Conservation (phyloP, 2,329 filamentous ascomycete species). For the Neurospora sp. region DNA sequence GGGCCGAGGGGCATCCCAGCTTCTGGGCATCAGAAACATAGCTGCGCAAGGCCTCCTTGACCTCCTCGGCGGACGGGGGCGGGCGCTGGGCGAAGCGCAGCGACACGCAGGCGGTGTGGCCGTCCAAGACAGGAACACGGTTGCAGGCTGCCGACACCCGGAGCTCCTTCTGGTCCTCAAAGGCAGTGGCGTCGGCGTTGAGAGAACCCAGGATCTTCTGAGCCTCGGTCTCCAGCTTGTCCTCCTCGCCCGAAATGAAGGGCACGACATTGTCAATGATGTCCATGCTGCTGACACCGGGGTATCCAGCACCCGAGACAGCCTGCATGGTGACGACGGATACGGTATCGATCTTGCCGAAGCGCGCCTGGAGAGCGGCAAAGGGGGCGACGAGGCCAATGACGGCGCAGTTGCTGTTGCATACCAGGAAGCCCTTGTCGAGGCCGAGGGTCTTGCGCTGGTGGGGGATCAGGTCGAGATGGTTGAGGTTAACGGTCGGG, state of each 20-base stretch:
- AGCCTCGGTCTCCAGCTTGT: constrained; percentile 91
- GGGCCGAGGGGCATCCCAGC: constrained; percentile 80
- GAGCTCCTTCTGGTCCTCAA: constrained; percentile 64
- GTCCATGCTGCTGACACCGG: constrained; percentile 87
- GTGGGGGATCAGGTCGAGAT: constrained; percentile 81
- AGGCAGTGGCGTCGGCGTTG: constrained; percentile 60
- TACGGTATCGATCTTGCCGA: constrained; percentile 68
- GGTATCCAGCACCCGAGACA: constrained; percentile 84
- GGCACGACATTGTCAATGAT: constrained; percentile 94
- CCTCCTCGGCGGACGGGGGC: constrained; percentile 62
- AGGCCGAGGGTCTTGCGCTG: constrained; percentile 66
- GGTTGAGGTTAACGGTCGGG: constrained; percentile 83
- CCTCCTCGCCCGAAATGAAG: constrained; percentile 86
- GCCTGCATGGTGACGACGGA: constrained; percentile 91
- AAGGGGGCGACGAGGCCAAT: constrained; percentile 94
- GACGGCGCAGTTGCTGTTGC: constrained; percentile 97
- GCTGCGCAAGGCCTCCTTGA: constrained; percentile 66
- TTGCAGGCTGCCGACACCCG: constrained; percentile 83
- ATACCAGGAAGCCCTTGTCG: constrained; percentile 83
- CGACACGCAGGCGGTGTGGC: constrained; percentile 90
- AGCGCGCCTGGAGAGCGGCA: constrained; percentile 75
- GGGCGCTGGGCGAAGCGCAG: constrained; percentile 70
- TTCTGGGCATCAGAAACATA: constrained; percentile 76
- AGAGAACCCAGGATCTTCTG: constrained; percentile 83
- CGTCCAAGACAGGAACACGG: constrained; percentile 87